Base-by-base conservation (phyloP, 225 moss, liverwort and hornwort species). In the Takakia lepidozioides region DNA sequence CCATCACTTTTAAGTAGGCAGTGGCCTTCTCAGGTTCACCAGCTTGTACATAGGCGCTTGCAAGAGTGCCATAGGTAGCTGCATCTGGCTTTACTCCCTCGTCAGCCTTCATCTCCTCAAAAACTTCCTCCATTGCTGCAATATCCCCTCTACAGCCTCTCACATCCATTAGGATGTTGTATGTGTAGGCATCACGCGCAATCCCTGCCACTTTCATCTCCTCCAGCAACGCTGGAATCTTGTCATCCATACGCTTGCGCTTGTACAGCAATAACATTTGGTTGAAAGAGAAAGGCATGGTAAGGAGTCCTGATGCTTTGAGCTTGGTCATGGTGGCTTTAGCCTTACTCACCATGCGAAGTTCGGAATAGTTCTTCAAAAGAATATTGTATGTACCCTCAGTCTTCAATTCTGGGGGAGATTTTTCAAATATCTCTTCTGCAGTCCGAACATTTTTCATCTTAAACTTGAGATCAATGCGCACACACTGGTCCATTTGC, bases 141-240 rank as follows among this genome's bases (percentile, higher is more conserved):
- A 88, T 60, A 49, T 88, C 82, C 10, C 78, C 73, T 11, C 49
- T 59, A 73, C 71, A 73, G 19, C 69, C 61, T 61, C 61, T 73
- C 49, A 69, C 39, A 32, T 73, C 67, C 76, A 88, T 85, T 63
- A 82, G 57, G 29, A 85, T 85, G 55, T 85, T 88, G 79, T 88
- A 88, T 20, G 88, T 88, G 52, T 68, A 88, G 4, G 79, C 67
- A 59, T 88, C 88, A 63, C 56, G 69, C 1, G 67, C 48, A 41
- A 88, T 41, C 14, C 74, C 73, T 38, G 41, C 44, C 38, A 55
- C 27, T 29, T 61, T 60, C 88, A 88, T 85, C 18, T 63, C 59
- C 53, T 68, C 63, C 23, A 82, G 43, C 1, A 88, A 39, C 27
- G 71, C 68, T n/a, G 61, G 20, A 11, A 82, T 20, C 53, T 70